Conservation (phyloP, 306 rosid species). For the Chamaecrista fasciculata region DNA sequence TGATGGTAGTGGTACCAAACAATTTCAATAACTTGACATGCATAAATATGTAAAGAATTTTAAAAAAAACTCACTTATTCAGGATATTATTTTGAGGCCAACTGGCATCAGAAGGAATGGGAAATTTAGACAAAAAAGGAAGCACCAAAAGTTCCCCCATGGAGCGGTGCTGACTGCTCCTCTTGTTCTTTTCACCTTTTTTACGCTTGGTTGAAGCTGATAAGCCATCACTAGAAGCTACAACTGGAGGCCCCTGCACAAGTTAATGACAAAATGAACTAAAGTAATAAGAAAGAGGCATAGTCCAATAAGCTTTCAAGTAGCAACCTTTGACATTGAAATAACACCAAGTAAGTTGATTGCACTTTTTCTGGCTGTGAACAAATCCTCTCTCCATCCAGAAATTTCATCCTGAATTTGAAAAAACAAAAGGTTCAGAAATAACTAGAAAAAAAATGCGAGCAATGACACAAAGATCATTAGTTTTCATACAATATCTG, state of each 20-base stretch:
- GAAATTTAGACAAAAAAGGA: conserved; percentile 83
- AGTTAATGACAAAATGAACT: conserved; percentile 30
- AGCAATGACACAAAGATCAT: conserved; percentile 16
- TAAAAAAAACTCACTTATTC: conserved; percentile 63
- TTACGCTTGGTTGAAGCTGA: conserved; percentile 72
- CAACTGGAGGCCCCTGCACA: conserved; percentile 70
- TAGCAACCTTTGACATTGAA: conserved; percentile 74
- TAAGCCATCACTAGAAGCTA: conserved; percentile 34
- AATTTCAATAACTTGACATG: conserved; percentile 8
- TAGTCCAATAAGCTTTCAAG: conserved; percentile 19
- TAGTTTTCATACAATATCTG: conserved; percentile 68
- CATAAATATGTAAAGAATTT: conserved; percentile 17
- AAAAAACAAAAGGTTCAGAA: conserved; percentile 23
- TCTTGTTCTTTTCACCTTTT: conserved; percentile 71
- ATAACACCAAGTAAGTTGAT: conserved; percentile 80
- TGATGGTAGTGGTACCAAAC: too few species aligned
- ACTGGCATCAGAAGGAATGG: conserved; percentile 65
- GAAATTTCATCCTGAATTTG: conserved; percentile 64
- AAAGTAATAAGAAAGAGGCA: conserved; percentile 17
- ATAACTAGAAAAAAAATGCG: conserved; percentile 14
- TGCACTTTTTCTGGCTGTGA: conserved; percentile 91
- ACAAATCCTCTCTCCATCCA: conserved; percentile 90
- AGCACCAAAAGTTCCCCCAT: conserved; percentile 91
- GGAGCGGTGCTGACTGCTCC: conserved; percentile 43
- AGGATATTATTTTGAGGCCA: conserved; percentile 44